Conservation (phyloP, 768 basidiomycete genomes). For the Lentinula edodes region DNA sequence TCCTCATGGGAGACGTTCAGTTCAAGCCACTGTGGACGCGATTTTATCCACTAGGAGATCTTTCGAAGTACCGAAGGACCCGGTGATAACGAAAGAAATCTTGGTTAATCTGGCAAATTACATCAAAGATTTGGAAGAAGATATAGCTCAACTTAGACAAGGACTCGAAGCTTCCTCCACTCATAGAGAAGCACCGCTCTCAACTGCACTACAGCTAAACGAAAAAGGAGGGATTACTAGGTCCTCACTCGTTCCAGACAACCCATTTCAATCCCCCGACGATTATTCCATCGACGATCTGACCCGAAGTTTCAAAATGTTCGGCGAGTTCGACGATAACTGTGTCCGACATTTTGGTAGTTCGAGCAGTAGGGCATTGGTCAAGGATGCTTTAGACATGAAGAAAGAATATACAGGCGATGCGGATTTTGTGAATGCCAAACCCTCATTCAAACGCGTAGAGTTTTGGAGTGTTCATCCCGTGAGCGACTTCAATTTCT, state of each 20-base stretch:
- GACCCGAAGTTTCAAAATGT: conserved; percentile 20
- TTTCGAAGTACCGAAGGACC: neutral
- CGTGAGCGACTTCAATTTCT: conserved; percentile 22
- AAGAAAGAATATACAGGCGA: conserved; percentile 32
- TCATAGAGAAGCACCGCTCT: neutral
- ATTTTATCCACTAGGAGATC: neutral
- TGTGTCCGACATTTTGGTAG: conserved; percentile 48
- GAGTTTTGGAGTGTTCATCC: conserved; percentile 12
- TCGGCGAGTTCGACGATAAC: conserved; percentile 24
- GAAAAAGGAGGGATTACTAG: too few species aligned
- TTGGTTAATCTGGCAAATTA: neutral
- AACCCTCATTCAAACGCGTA: neutral
- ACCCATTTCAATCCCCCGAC: neutral
- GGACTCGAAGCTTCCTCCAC: neutral
- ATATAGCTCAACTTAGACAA: neutral
- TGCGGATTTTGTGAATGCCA: neutral
- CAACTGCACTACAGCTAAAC: too few species aligned
- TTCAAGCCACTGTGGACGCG: neutral
- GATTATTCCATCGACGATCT: conserved; percentile 20
- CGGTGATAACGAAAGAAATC: neutral
- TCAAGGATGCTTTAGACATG: conserved; percentile 32
- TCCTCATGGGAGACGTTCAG: neutral
- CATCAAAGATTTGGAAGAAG: neutral
- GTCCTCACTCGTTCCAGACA: neutral
- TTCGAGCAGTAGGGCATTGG: conserved; percentile 47